Conservation (phyloP, 2,329 filamentous ascomycete species). For the Drechslerella stenobrocha region DNA sequence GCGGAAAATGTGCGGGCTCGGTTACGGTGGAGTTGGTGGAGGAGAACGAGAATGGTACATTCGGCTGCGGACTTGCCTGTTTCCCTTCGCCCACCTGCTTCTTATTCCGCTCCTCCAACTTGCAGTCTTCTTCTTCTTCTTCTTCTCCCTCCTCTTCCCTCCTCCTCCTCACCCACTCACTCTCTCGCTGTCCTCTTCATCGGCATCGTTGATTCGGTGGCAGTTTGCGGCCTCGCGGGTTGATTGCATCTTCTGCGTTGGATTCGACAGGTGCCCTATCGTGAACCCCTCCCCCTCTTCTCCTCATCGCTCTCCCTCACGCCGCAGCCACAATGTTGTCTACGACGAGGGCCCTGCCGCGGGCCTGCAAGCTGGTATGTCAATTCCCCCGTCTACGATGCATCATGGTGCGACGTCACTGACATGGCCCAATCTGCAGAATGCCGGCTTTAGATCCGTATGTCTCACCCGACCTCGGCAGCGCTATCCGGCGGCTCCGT, state of each 20-base stretch:
- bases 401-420: too few species aligned
- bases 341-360: conserved; percentile 50
- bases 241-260: conserved; percentile 17
- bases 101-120: conserved; percentile 26
- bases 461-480: conserved; percentile 25
- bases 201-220: conserved; percentile 51
- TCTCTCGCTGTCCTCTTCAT: conserved; percentile 49
- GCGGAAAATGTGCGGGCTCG: conserved; percentile 19
- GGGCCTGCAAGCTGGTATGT: conserved; percentile 53
- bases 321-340: conserved; percentile 51
- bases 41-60: conserved; percentile 3
- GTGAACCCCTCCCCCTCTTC: conserved; percentile 43
- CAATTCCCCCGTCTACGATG: conserved; percentile 9
- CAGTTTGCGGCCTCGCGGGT: conserved; percentile 4
- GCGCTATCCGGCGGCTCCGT: neutral
- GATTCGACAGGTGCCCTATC: conserved; percentile 30
- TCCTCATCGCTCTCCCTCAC: conserved; percentile 8
- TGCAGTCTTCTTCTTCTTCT: conserved; percentile 55
- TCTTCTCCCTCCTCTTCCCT: conserved; percentile 41
- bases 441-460: conserved; percentile 51
- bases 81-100: conserved; percentile 55
- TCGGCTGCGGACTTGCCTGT: conserved; percentile 52
- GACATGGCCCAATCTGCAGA: conserved; percentile 37
- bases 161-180: conserved; percentile 44
- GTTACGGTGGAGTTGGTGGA: conserved; percentile 21